Evolutionary conservation across 2,329 filamentous ascomycete genomes (phyloP).

Genomic region (Colletotrichum sp.): DNA sequence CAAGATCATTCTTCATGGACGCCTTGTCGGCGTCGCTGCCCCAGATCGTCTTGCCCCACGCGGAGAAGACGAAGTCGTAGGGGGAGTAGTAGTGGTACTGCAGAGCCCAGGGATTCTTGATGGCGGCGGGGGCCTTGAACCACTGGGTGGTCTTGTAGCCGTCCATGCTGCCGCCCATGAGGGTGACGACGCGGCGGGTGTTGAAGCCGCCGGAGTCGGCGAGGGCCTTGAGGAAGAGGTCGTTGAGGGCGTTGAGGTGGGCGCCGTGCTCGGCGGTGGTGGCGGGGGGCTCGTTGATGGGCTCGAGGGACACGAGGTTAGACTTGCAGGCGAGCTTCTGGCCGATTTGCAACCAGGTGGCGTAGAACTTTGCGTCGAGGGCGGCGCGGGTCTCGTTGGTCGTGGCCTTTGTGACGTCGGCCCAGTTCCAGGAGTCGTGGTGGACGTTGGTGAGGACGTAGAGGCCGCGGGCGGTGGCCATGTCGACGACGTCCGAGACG

Average conservation of each 20-base stretch:
- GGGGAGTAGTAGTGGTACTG: conserved; percentile 68
- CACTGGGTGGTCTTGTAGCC: conserved; percentile 57
- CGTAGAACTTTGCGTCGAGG: conserved; percentile 62
- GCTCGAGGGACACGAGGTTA: conserved; percentile 59
- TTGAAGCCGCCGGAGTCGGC: conserved; percentile 61
- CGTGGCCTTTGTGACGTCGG: conserved; percentile 47
- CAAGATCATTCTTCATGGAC: conserved; percentile 52
- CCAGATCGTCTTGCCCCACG: conserved; percentile 67
- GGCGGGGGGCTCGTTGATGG: conserved; percentile 64
- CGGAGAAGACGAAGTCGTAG: conserved; percentile 52
- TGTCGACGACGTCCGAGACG: conserved; percentile 62
- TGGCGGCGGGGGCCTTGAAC: conserved; percentile 54
- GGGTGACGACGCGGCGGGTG: conserved; percentile 57
- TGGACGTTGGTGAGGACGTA: conserved; percentile 64
- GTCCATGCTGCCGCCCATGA: conserved; percentile 55
- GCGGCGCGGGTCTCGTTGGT: conserved; percentile 49
- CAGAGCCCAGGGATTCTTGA: conserved; percentile 62
- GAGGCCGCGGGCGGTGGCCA: conserved; percentile 54
- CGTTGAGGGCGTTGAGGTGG: conserved; percentile 59
- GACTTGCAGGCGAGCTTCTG: conserved; percentile 59
- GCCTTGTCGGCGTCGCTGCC: conserved; percentile 59
- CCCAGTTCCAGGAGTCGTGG: conserved; percentile 64
- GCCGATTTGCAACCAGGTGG: conserved; percentile 63
- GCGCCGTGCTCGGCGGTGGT: conserved; percentile 54
- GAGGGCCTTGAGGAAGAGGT: conserved; percentile 60